Conservation (phyloP, 2,329 filamentous ascomycete genomes). For the Acrocalymma vagum region DNA sequence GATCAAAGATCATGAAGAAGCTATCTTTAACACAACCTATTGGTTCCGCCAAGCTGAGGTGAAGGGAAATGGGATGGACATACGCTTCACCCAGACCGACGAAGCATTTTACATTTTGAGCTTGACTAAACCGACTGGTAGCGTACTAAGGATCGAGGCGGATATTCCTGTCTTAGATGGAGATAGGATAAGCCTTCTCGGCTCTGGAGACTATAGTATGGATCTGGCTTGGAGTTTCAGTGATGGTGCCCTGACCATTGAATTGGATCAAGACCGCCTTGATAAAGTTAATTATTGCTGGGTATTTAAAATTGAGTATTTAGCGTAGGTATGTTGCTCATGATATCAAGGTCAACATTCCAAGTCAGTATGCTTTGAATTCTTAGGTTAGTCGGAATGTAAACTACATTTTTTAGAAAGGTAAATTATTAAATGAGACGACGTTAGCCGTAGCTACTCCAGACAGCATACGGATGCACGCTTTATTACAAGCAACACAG, state of each 20-base stretch:
- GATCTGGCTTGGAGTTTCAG: conserved; percentile 18
- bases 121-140: conserved; percentile 49
- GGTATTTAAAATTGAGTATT: conserved; percentile 25
- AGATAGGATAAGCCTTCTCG: conserved; percentile 57
- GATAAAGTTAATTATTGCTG: conserved; percentile 14
- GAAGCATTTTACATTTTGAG: conserved; percentile 64
- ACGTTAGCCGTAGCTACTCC: too few species aligned
- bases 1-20: conserved; percentile 63
- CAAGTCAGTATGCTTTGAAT: too few species aligned
- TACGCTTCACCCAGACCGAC: conserved; percentile 62
- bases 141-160: conserved; percentile 51
- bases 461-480: too few species aligned
- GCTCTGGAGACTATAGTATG: conserved; percentile 37
- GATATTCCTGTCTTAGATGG: conserved; percentile 58
- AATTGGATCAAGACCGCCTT: conserved; percentile 33
- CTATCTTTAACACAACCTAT: conserved; percentile 66
- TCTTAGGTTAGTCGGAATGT: too few species aligned
- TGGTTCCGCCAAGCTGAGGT: too few species aligned
- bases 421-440: too few species aligned
- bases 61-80: too few species aligned
- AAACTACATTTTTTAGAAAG: too few species aligned
- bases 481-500: too few species aligned
- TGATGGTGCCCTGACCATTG: conserved; percentile 23
- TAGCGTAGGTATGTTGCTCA: too few species aligned
- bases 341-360: too few species aligned